A percentile compares a stretch with the other conserved stretches of the same genome.
These are phyloP conservation scores for Kalmusia sp. DNA, from an alignment of 2,329 filamentous ascomycete species.

Conservation along the genomic window DNA sequence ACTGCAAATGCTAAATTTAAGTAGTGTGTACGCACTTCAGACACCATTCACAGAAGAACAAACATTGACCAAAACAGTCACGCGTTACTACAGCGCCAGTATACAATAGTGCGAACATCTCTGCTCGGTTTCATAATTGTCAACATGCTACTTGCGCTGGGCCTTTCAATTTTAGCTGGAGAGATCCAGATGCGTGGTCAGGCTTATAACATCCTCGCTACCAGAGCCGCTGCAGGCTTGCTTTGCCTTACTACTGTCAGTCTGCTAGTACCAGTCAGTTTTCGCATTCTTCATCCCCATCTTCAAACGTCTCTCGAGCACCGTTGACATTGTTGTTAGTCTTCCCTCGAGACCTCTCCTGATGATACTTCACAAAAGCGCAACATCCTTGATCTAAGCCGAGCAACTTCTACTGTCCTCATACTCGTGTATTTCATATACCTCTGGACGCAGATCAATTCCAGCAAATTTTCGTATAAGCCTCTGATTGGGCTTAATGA, in stretches of 20 bases:
- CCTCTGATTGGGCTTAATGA: slow-evolving; percentile 22
- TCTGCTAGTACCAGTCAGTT: slow-evolving; percentile 77
- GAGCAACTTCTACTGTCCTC: slow-evolving; percentile 19
- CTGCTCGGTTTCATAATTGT: slow-evolving; percentile 86
- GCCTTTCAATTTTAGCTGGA: slow-evolving; percentile 86
- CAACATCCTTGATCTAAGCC: slow-evolving; percentile 16
- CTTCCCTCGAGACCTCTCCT: slow-evolving; percentile 8
- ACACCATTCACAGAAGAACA: slow-evolving; percentile 48
- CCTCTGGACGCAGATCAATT: slow-evolving; percentile 20
- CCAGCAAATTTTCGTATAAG: slow-evolving; percentile 21
- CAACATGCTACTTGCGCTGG: slow-evolving; percentile 82
- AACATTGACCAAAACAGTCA: slow-evolving; percentile 75
- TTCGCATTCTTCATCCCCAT: no score
- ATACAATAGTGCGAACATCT: slow-evolving; percentile 87
- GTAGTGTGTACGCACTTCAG: not conserved
- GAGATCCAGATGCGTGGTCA: slow-evolving; percentile 77
- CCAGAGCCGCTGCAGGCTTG: slow-evolving; percentile 80
- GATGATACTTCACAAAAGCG: not conserved
- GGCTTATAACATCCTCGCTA: slow-evolving; percentile 85
- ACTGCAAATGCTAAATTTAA: slow-evolving; percentile 8
- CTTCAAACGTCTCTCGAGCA: no score
- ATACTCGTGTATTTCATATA: slow-evolving; percentile 22
- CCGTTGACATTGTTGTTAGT: slow-evolving; percentile 11
- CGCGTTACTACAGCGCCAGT: slow-evolving; percentile 72
- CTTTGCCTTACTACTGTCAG: slow-evolving; percentile 76